Evolutionary conservation across 257 asterid species (phyloP).

Genomic region (Osmanthus fragrans): DNA sequence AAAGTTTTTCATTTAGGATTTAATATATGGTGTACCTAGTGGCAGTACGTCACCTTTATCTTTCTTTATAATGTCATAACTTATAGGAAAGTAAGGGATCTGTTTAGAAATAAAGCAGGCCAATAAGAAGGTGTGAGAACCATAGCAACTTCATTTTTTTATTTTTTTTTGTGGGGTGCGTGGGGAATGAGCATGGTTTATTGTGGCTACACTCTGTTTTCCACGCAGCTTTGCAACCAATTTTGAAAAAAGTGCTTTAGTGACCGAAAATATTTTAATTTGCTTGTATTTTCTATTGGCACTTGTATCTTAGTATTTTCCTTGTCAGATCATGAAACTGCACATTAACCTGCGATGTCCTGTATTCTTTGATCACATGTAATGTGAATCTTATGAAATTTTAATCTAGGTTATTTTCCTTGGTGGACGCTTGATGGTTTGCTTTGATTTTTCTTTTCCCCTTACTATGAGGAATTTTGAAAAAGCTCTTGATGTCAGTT

Average conservation of each 20-base stretch:
- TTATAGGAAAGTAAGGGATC: neutral
- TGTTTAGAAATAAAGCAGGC: neutral
- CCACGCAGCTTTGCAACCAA: neutral
- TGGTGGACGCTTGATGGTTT: neutral
- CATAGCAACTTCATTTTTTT: neutral
- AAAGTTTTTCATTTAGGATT: neutral
- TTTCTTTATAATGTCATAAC: neutral
- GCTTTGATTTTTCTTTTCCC: neutral
- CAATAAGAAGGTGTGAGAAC: neutral
- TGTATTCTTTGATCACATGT: neutral
- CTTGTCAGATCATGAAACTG: neutral
- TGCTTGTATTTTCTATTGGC: neutral
- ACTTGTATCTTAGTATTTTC: neutral
- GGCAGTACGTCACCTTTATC: neutral
- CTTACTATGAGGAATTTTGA: neutral
- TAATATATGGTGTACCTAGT: neutral
- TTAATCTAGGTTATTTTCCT: neutral
- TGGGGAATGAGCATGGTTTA: neutral
- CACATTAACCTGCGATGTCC: neutral
- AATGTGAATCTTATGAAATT: no score
- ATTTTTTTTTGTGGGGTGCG: no score
- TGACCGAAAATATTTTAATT: neutral
- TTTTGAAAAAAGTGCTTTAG: neutral
- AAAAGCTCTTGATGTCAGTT: neutral
- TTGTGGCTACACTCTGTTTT: neutral